Base-by-base conservation (phyloP, 2,329 filamentous ascomycete genomes). In the Fusarium virguliforme region DNA sequence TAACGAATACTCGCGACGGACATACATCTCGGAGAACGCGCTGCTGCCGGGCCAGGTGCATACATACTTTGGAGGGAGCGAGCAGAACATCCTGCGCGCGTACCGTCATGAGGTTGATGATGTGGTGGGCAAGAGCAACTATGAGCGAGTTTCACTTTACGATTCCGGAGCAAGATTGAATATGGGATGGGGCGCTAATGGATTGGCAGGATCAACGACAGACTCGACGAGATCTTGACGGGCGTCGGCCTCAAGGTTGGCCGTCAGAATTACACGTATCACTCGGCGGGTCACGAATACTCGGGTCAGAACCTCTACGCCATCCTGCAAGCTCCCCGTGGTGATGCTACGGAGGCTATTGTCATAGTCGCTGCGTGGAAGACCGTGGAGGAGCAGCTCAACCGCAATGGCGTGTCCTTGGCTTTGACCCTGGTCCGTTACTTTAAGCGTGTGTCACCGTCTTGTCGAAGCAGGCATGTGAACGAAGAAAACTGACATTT, bases 21-120 rank as follows among this genome's bases (percentile, higher is more conserved):
- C 95, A 1, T 99, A 99, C 81, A 96, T 99, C 64, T 98, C 95
- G 46, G 96, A 99, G 81, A 99, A 99, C 80, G 96, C 96, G 10
- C 89, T 99, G 35, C 85, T 99, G 13, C 96, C 96, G 0, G 96
- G 95, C 3, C 96, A 99, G 81, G 96, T 98, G 8, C 95, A 98
- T 83, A 97, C 96, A 2, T 99, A 99, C 82, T 99, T 99, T 79
- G 91, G 93, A 7, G 96, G 96, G 18, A 97, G 94, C 80, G 96
- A 99, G 79, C 95, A 98, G 84, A 93, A 98, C 81, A 89, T 98
- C 71, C 95, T 98, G 78, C 89, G 94, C 51, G 96, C 94, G 8
- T 98, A 97, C 80, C 90, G 92, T 77, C 91, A 94, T 77, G 96
- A 98, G 83, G 86, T 97, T 56, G 89, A 92, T 73, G 85, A 83